Conservation (phyloP, 1,284 basidiomycete genomes). For the Moesziomyces sp. region DNA sequence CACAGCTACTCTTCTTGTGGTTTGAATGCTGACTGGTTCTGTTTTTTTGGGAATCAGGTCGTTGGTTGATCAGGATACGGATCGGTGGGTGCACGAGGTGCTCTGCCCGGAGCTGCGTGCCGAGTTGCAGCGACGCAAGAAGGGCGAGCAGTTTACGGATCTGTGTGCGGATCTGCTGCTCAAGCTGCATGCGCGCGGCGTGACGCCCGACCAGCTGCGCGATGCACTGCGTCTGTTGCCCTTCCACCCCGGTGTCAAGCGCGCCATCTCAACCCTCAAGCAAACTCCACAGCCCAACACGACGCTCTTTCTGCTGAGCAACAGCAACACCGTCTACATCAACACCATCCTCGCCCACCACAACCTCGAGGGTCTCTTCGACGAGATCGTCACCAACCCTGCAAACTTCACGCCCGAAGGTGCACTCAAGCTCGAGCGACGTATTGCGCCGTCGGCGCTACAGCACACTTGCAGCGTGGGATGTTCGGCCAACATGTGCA, state of each 20-base stretch:
- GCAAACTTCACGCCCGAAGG: slow-evolving; percentile 82
- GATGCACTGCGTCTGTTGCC: slow-evolving; percentile 82
- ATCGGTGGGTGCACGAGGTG: slow-evolving; percentile 94
- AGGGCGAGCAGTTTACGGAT: slow-evolving; percentile 89
- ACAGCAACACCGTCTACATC: slow-evolving; percentile 92
- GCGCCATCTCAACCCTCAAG: slow-evolving; percentile 83
- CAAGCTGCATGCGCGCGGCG: slow-evolving; percentile 59
- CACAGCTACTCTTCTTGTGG: no score
- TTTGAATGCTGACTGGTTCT: not conserved
- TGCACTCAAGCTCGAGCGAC: slow-evolving; percentile 80
- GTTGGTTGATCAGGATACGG: slow-evolving; percentile 90
- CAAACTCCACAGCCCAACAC: slow-evolving; percentile 69
- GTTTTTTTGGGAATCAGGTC: slow-evolving; percentile 36
- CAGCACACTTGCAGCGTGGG: slow-evolving; percentile 89
- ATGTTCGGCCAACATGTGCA: slow-evolving; percentile 98
- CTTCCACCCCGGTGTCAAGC: slow-evolving; percentile 94
- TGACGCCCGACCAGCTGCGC: slow-evolving; percentile 80
- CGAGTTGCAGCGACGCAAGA: slow-evolving; percentile 77
- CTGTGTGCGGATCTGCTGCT: slow-evolving; percentile 64
- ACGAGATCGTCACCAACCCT: slow-evolving; percentile 91
- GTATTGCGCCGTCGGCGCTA: slow-evolving; percentile 74
- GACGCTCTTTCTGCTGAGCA: slow-evolving; percentile 86
- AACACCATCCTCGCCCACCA: slow-evolving; percentile 73
- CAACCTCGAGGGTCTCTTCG: slow-evolving; percentile 72
- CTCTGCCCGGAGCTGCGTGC: slow-evolving; percentile 84